Evolutionary conservation across 2,329 filamentous ascomycete genomes (phyloP).

Genomic region (Trichophyton benhamiae): DNA sequence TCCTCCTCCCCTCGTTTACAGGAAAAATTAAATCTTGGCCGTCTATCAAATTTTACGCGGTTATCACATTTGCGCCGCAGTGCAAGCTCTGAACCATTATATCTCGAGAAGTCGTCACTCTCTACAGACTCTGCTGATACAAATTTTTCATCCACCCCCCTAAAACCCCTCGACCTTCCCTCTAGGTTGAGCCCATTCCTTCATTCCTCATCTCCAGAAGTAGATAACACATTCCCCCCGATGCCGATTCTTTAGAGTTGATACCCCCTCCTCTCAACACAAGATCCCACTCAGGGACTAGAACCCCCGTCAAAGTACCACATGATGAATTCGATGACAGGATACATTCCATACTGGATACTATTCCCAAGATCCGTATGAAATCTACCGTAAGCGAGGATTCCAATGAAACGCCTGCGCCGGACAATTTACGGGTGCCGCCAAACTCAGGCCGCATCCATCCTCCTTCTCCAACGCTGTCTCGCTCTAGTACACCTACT

Average conservation of each 20-base stretch:
- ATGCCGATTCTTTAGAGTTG: neutral
- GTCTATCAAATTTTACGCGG: neutral
- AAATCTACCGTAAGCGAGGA: slow-evolving; percentile 38
- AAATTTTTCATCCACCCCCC: neutral
- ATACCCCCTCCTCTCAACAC: neutral
- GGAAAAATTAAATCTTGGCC: neutral
- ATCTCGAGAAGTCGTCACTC: neutral
- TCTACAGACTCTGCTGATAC: neutral
- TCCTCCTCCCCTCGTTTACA: slow-evolving; percentile 5
- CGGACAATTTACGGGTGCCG: slow-evolving; percentile 14
- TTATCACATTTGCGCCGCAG: neutral
- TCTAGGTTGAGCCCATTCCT: neutral
- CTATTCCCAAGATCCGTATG: slow-evolving; percentile 68
- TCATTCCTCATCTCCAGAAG: neutral
- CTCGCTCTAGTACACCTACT: slow-evolving; percentile 45
- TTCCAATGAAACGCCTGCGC: slow-evolving; percentile 18
- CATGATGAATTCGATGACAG: slow-evolving; percentile 66
- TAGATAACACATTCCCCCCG: neutral
- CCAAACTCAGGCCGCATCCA: neutral
- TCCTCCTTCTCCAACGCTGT: slow-evolving; percentile 25
- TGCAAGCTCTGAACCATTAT: neutral
- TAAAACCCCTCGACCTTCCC: neutral
- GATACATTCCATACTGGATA: slow-evolving; percentile 65
- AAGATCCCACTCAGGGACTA: neutral
- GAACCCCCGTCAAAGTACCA: slow-evolving; percentile 22